A percentile compares a stretch with the other conserved stretches of the same genome.
These are phyloP conservation scores for Alternaria consortialis DNA, from an alignment of 2,329 filamentous ascomycete species.

Conservation along the genomic window DNA sequence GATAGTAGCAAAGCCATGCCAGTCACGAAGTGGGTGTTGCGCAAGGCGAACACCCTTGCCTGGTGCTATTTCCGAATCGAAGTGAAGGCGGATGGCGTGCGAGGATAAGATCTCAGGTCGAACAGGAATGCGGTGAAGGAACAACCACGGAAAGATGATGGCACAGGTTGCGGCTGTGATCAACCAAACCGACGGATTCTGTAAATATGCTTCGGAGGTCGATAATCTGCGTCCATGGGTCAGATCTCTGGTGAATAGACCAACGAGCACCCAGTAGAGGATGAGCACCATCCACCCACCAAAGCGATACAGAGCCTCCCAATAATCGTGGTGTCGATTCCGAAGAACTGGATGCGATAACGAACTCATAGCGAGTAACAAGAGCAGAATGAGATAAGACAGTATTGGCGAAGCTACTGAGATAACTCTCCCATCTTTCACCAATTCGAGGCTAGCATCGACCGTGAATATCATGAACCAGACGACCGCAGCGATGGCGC, in stretches of 20 bases:
- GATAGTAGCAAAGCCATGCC: constrained; percentile 53
- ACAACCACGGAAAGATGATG: constrained; percentile 78
- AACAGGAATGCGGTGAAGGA: constrained; percentile 73
- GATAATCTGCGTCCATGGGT: constrained; percentile 13
- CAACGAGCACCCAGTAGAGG: constrained; percentile 48
- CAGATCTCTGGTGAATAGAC: constrained; percentile 39
- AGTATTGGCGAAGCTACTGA: constrained; percentile 34
- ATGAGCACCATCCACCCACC: constrained; percentile 50
- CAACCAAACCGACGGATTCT: constrained; percentile 69
- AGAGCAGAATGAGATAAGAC: constrained; percentile 41
- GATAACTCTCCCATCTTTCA: constrained; percentile 33
- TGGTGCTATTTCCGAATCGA: constrained; percentile 44
- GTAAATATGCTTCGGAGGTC: constrained; percentile 34
- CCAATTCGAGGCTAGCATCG: constrained; percentile 47
- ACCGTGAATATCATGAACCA: constrained; percentile 59
- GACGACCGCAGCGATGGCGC: constrained; percentile 44
- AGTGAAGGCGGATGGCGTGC: constrained; percentile 76
- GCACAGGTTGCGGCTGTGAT: constrained; percentile 71
- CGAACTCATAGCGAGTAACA: constrained; percentile 42
- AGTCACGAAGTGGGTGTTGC: constrained; percentile 46
- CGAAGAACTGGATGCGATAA: constrained; percentile 46
- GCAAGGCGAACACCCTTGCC: constrained; percentile 46
- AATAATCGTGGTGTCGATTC: constrained; percentile 44
- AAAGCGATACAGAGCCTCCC: constrained; percentile 50
- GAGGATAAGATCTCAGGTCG: constrained; percentile 73